Evolutionary conservation across 1,284 basidiomycete genomes (phyloP).

Genomic region (Marasmius sp.): DNA sequence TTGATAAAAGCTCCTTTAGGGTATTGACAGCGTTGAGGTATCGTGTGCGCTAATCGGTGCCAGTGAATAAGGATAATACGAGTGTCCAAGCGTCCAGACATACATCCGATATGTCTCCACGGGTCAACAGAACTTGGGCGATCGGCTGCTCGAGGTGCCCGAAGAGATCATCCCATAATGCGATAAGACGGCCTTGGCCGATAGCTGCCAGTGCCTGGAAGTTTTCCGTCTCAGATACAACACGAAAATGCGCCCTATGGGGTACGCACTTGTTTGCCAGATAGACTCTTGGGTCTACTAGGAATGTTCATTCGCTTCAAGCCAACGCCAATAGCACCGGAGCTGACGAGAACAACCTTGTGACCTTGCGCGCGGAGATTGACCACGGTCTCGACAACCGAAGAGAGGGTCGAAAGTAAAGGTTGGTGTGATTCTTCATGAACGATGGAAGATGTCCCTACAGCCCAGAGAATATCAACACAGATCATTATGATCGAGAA

Average conservation of each 20-base stretch:
- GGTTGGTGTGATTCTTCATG: constrained; percentile 90
- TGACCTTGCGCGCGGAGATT: constrained; percentile 81
- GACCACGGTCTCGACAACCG: constrained; percentile 90
- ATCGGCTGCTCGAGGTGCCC: constrained; percentile 92
- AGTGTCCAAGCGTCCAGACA: constrained; percentile 32
- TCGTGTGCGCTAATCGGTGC: constrained; percentile 68
- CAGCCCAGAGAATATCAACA: constrained; percentile 7
- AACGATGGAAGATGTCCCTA: constrained; percentile 93
- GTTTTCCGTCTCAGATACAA: constrained; percentile 7
- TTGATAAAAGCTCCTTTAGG: constrained; percentile 81
- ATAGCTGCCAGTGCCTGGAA: constrained; percentile 90
- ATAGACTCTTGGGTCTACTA: constrained; percentile 79
- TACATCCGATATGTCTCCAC: constrained; percentile 96
- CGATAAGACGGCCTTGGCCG: constrained; percentile 94
- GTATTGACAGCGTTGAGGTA: constrained; percentile 96
- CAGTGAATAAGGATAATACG: constrained; percentile 19
- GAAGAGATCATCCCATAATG: constrained; percentile 96
- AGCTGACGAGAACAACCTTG: constrained; percentile 93
- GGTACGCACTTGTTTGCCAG: constrained; percentile 79
- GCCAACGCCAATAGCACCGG: constrained; percentile 95
- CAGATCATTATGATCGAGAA: constrained; percentile 4
- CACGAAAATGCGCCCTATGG: neutral
- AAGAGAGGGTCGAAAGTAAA: constrained; percentile 86
- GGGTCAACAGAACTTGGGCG: constrained; percentile 91
- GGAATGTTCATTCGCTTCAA: constrained; percentile 88